Percentiles rank a stretch among this genome's conserved stretches.
These are phyloP conservation scores for Scheffersomyces lignicola DNA, from an alignment of 1,139 yeast genomes.

Conservation along the genomic window DNA sequence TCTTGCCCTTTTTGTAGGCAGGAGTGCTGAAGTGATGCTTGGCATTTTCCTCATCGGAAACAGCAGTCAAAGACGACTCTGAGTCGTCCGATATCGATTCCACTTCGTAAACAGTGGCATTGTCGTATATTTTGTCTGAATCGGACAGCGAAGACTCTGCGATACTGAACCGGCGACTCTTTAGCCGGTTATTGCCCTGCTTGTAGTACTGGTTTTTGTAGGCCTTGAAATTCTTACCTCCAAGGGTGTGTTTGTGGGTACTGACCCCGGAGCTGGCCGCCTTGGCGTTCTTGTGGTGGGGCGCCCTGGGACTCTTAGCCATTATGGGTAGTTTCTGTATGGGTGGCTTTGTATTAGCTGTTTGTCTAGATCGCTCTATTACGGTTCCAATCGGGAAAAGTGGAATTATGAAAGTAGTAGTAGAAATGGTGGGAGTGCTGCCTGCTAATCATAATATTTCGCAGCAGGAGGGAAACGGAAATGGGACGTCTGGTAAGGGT, in stretches of 20 bases:
- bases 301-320: conserved; percentile 33
- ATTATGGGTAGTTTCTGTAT: conserved; percentile 12
- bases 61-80: conserved; percentile 43
- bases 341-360: not conserved
- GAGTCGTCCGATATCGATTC: conserved; percentile 23
- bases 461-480: too few species aligned
- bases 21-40: conserved; percentile 1
- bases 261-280: not conserved
- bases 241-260: conserved; percentile 13
- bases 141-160: conserved; percentile 38
- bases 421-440: too few species aligned
- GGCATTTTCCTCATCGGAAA: conserved; percentile 29
- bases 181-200: conserved; percentile 12
- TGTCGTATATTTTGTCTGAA: conserved; percentile 14
- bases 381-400: conserved; percentile 3
- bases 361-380: not conserved
- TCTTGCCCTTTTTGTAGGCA: conserved; percentile 3
- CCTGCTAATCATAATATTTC: conserved; percentile 3
- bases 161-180: conserved; percentile 42
- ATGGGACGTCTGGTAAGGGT: too few species aligned
- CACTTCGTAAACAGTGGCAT: conserved; percentile 10
- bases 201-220: conserved; percentile 17
- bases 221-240: conserved; percentile 37
- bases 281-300: conserved; percentile 1
- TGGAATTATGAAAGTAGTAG: conserved; percentile 1